Base-by-base conservation (phyloP, 495 filamentous ascomycete species). In the Daldinia concentrica region DNA sequence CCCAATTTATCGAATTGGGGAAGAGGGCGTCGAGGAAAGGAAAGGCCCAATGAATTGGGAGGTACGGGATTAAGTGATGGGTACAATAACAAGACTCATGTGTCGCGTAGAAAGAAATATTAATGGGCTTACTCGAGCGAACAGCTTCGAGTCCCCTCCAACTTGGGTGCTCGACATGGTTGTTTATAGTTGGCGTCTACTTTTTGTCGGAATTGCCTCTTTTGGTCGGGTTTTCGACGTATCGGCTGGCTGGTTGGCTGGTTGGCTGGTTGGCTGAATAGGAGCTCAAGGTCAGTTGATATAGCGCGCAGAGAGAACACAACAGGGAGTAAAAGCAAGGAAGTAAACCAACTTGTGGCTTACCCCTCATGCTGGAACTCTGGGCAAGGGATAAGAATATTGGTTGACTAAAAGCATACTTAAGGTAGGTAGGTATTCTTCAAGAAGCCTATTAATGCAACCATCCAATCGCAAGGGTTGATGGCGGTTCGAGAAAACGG, bases 61-160 rank as follows among this genome's bases (percentile, higher is more conserved):
- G 51, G 26, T 34, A 55, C 22, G 41, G 29, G 7, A 59, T n/a
- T 27, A 52, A 50, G 39, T 19, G 36, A 64, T 22, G 55, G 27
- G 26, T 37, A 55, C 1, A 60, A 66, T 19, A 54, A 8, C 17
- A 55, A 39, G 37, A 61, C 50, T 19, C 68, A 41, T 45, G 29
- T 66, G 27, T 62, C 17, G 22, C 69, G 12, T 56, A 57, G 62
- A 65, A 75, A 48, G 52, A 66, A 68, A 72, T 32, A 70, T 67
- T 34, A 55, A 59, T 62, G 59, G 29, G 92, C 93, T 80, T 95
- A 99, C 95, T 84, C 96, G 90, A 74, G 96, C 94, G 86, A 99
- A 99, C 83, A 99, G 90, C 88, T 97, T 98, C 83, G 95, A 96
- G 89, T 99, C 95, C 82, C 94, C 92, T 82, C 91, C 93, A 80